Conservation (phyloP, 164 flowering plant genomes). For the Tetracentron sinense region DNA sequence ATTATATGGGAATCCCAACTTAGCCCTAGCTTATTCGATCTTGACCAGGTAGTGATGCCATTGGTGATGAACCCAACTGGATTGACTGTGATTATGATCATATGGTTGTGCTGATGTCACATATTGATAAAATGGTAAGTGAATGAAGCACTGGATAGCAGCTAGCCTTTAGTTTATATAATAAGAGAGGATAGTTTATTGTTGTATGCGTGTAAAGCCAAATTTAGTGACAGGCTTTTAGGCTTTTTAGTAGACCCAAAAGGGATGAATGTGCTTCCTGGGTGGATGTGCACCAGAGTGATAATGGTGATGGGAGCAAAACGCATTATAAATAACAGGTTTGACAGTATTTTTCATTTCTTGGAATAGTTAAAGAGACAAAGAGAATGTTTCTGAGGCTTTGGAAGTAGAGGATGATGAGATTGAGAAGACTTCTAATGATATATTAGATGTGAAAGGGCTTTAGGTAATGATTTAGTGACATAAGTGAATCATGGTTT, state of each 20-base stretch:
- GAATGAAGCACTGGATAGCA: neutral
- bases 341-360: neutral
- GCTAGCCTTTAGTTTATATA: neutral
- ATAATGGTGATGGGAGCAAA: conserved; percentile 5
- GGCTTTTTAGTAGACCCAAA: conserved; percentile 8
- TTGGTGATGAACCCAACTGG: too few species aligned
- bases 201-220: conserved; percentile 2
- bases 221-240: conserved; percentile 4
- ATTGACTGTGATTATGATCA: too few species aligned
- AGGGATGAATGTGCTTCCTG: conserved; percentile 4
- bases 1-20: too few species aligned
- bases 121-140: neutral
- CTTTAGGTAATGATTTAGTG: conserved; percentile 14
- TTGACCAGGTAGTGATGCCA: too few species aligned
- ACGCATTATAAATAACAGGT: conserved; percentile 1
- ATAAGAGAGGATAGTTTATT: conserved; percentile 2
- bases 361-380: neutral
- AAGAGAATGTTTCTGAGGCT: neutral
- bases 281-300: neutral
- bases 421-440: neutral
- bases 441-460: neutral
- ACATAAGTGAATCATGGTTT: conserved; percentile 18
- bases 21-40: too few species aligned
- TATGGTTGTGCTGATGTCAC: neutral
- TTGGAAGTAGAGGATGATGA: conserved; percentile 6